Evolutionary conservation across 2,329 filamentous ascomycete genomes (phyloP).

Genomic region (Penicillium sp.): DNA sequence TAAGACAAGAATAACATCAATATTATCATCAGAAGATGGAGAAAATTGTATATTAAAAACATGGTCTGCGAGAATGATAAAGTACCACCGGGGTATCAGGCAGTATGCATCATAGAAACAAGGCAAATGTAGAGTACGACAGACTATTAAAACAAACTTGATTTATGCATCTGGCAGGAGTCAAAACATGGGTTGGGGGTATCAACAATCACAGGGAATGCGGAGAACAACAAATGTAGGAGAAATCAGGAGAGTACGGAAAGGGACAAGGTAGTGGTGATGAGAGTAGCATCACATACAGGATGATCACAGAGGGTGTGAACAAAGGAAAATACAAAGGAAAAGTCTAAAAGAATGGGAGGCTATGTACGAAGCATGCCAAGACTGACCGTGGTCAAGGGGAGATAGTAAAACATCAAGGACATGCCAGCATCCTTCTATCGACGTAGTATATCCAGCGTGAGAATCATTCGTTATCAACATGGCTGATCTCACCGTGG

Average conservation of each 20-base stretch:
- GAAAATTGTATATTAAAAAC: no score
- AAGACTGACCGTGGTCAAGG: background rate
- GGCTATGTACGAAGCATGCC: conserved; percentile 3
- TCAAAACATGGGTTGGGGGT: conserved; percentile 18
- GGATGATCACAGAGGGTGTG: no score
- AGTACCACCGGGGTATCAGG: no score
- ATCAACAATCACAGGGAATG: conserved; percentile 20
- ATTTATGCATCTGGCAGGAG: conserved; percentile 16
- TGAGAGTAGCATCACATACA: conserved; percentile 8
- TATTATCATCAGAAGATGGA: no score
- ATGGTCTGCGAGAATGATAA: no score
- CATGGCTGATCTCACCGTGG: conserved; percentile 18
- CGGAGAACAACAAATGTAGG: conserved; percentile 6
- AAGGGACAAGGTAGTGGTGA: conserved; percentile 2
- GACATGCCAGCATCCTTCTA: background rate
- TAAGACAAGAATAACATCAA: no score
- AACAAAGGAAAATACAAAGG: conserved; percentile 17
- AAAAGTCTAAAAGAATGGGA: conserved; percentile 26
- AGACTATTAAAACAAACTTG: conserved; percentile 14
- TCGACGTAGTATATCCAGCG: background rate
- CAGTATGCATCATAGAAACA: background rate
- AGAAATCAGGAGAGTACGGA: conserved; percentile 4
- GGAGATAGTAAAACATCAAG: background rate
- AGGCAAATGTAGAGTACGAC: background rate
- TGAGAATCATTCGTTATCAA: conserved; percentile 7